Evolutionary conservation across 2,329 filamentous ascomycete genomes (phyloP).

Genomic region (Thelonectria rubi): DNA sequence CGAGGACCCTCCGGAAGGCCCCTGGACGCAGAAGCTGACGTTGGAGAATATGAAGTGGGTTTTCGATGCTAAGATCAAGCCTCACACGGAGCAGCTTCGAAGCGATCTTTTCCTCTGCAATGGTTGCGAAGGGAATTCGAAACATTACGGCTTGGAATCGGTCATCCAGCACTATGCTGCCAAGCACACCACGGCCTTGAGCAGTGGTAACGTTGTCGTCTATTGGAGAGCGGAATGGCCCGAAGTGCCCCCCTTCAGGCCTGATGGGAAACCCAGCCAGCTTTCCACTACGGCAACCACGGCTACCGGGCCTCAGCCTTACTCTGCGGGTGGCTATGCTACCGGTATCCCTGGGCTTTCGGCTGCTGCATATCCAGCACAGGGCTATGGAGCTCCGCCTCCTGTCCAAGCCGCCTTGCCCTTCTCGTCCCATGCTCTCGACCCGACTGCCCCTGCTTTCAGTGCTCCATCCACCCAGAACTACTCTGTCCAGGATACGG

Average conservation of each 20-base stretch:
- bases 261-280: slow-evolving; percentile 53
- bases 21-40: slow-evolving; percentile 70
- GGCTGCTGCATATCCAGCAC: slow-evolving; percentile 25
- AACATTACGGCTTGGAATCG: slow-evolving; percentile 79
- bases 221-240: slow-evolving; percentile 87
- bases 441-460: slow-evolving; percentile 26
- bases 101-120: slow-evolving; percentile 82
- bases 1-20: slow-evolving; percentile 60
- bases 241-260: slow-evolving; percentile 74
- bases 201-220: slow-evolving; percentile 75
- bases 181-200: slow-evolving; percentile 78
- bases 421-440: slow-evolving; percentile 22
- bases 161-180: slow-evolving; percentile 85
- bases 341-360: slow-evolving; percentile 9
- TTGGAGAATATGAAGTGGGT: slow-evolving; percentile 90
- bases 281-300: slow-evolving; percentile 10
- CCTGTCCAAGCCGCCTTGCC: slow-evolving; percentile 15
- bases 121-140: slow-evolving; percentile 69
- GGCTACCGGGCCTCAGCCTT: slow-evolving; percentile 3
- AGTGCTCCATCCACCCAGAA: slow-evolving; percentile 18
- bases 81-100: slow-evolving; percentile 69
- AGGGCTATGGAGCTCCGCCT: slow-evolving; percentile 28
- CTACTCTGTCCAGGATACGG: slow-evolving; percentile 25
- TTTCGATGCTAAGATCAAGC: slow-evolving; percentile 80
- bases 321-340: not conserved